phyloP scores from a whole-genome alignment of 2,329 filamentous ascomycete species.

The Knoxdaviesia capensis region DNA sequence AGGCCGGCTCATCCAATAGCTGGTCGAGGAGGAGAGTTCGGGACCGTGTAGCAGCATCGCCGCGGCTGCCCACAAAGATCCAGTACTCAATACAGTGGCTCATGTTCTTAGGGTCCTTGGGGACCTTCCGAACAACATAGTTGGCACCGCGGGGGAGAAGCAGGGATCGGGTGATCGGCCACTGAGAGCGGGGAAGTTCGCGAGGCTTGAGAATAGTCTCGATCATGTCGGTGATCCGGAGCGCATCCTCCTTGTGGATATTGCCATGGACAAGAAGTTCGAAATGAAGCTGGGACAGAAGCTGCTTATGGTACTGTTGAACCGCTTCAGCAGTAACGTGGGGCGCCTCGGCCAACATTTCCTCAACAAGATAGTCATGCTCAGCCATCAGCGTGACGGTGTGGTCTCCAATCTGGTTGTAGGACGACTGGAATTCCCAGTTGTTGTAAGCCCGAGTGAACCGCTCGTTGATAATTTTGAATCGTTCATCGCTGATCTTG shows the following conservation, averaged over 20 bases:
- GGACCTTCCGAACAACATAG: conserved; percentile 58
- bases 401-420: conserved; percentile 70
- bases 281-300: conserved; percentile 68
- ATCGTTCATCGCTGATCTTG: conserved; percentile 68
- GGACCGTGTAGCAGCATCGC: conserved; percentile 50
- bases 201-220: conserved; percentile 60
- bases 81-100: conserved; percentile 73
- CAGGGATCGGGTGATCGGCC: conserved; percentile 59
- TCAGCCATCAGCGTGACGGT: conserved; percentile 64
- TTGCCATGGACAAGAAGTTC: conserved; percentile 85
- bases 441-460: conserved; percentile 62
- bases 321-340: conserved; percentile 56
- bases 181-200: conserved; percentile 54
- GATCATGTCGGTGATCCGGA: conserved; percentile 67
- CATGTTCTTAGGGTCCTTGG: conserved; percentile 76
- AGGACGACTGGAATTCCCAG: conserved; percentile 73
- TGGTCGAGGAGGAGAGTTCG: conserved; percentile 70
- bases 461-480: conserved; percentile 79
- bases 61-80: conserved; percentile 47
- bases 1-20: conserved; percentile 80
- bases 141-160: conserved; percentile 64
- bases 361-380: conserved; percentile 58
- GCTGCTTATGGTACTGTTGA: conserved; percentile 55
- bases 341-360: conserved; percentile 58
- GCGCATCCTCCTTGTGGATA: conserved; percentile 78